Evolutionary conservation across 768 basidiomycete species (phyloP), one percentile per base, ranked within the genome.

Genomic region (Agaricus sinodeliciosus): DNA sequence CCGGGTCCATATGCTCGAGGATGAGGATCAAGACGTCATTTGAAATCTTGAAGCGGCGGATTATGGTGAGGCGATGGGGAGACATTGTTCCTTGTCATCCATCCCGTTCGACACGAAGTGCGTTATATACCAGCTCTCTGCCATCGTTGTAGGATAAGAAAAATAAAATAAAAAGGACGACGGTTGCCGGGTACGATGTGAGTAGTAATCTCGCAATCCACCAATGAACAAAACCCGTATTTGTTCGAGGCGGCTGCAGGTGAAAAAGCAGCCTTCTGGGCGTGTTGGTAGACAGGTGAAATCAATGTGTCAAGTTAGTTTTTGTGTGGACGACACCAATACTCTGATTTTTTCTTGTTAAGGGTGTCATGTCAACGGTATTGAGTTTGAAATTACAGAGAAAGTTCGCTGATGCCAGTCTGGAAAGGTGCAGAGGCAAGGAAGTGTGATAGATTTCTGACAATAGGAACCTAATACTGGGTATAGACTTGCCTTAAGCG

Each of bases 301-400:
- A 55, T 72, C 67, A 78, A 75, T 76, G 75, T 76, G 65, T 70
- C 62, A 62, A 59, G 63, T 57, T 59, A 61, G 61, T 65, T 71
- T 72, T 80, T 80, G 78, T 79, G 77, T 77, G 68, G 72, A 59
- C 59, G 63, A 62, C 57, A 60, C 62, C 54, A 63, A 61, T 63
- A 62, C 62, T 65, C 64, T 66, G 67, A 63, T 61, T 59, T 63
- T 31, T 67, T 69, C 67, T 67, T 69, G 66, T 69, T 67, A 65
- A 63, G 67, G 72, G 61, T 76, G 74, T 67, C 78, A 80, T 79
- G 78, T 78, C 78, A 79, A 80, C 78, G 67, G 59, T 60, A 62
- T 72, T 71, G 62, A 64, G 64, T 65, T 69, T 69, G 60, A 65
- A 60, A 60, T 65, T 60, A 50, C 60, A 65, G 55, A 67, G 64